phyloP scores from a whole-genome alignment of 2,329 filamentous ascomycete genomes.

The Trichoderma atroviride region DNA sequence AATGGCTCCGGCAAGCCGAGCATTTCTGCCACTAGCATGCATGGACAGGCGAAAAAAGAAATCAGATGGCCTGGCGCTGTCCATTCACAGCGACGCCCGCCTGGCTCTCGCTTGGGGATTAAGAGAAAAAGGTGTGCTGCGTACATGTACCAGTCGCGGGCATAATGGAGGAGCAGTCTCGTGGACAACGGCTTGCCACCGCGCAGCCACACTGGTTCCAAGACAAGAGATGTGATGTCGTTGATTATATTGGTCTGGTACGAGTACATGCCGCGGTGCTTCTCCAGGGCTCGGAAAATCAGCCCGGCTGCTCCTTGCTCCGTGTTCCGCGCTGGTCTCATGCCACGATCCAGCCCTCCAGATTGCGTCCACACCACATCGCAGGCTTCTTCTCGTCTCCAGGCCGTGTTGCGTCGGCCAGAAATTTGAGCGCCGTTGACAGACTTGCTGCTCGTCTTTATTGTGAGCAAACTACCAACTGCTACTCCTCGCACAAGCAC shows the following conservation, averaged over 20 bases:
- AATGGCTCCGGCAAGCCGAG: conserved; percentile 8
- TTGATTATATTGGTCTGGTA: neutral
- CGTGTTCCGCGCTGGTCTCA: conserved; percentile 5
- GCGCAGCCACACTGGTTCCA: conserved; percentile 21
- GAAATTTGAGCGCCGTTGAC: neutral
- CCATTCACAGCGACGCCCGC: conserved; percentile 23
- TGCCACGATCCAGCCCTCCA: neutral
- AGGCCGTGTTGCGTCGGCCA: neutral
- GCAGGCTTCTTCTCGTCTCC: neutral
- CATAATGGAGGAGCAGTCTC: neutral
- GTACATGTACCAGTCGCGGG: neutral
- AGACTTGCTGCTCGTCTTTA: neutral
- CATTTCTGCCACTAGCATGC: conserved; percentile 22
- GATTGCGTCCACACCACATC: neutral
- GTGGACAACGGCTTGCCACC: conserved; percentile 23
- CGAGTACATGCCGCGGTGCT: neutral
- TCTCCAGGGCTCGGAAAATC: neutral
- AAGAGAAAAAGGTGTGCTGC: conserved; percentile 22
- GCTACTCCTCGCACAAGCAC: neutral
- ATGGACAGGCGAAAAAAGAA: neutral
- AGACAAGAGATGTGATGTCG: neutral
- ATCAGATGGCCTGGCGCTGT: conserved; percentile 19
- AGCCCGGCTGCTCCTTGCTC: conserved; percentile 12
- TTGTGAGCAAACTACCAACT: neutral
- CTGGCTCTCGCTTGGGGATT: neutral